These are phyloP conservation scores for Colletotrichum zoysiae DNA, from an alignment of 2,329 filamentous ascomycete species.

Conservation along the genomic window DNA sequence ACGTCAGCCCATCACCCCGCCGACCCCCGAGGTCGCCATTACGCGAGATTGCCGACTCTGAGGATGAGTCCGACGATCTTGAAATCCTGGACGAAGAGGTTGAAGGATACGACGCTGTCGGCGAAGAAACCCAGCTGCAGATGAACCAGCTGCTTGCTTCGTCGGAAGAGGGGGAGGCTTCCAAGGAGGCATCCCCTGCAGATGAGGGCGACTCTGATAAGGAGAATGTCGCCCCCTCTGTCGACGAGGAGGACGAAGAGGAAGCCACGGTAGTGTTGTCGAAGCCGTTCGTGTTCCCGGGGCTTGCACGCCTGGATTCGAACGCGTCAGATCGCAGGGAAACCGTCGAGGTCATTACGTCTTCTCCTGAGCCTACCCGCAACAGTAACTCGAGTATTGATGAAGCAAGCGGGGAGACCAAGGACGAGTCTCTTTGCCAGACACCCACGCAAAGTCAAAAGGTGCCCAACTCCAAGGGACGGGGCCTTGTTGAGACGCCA, in stretches of 20 bases:
- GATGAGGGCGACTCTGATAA: constrained; percentile 39
- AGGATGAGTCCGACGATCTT: constrained; percentile 53
- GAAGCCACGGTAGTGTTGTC: constrained; percentile 33
- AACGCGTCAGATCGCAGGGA: constrained; percentile 24
- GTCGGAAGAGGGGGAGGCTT: constrained; percentile 32
- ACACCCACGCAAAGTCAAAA: constrained; percentile 33
- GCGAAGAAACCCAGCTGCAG: constrained; percentile 41
- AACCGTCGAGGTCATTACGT: constrained; percentile 38
- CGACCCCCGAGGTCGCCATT: constrained; percentile 25
- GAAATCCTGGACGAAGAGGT: constrained; percentile 39
- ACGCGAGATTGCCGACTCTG: constrained; percentile 64
- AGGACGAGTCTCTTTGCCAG: constrained; percentile 31
- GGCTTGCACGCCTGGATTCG: not conserved
- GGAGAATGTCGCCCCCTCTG: constrained; percentile 34
- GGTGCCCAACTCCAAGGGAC: constrained; percentile 1
- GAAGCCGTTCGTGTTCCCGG: constrained; percentile 26
- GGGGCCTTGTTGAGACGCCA: constrained; percentile 38
- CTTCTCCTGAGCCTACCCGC: constrained; percentile 29
- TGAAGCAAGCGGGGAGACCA: constrained; percentile 6
- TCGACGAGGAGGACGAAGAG: constrained; percentile 28
- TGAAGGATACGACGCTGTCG: constrained; percentile 41
- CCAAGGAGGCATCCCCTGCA: constrained; percentile 23
- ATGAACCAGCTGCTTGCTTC: constrained; percentile 39
- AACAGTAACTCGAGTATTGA: constrained; percentile 18
- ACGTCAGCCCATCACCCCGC: constrained; percentile 32